Evolutionary conservation across 2,329 filamentous ascomycete species (phyloP).

Genomic region (Cladosporium sp.): DNA sequence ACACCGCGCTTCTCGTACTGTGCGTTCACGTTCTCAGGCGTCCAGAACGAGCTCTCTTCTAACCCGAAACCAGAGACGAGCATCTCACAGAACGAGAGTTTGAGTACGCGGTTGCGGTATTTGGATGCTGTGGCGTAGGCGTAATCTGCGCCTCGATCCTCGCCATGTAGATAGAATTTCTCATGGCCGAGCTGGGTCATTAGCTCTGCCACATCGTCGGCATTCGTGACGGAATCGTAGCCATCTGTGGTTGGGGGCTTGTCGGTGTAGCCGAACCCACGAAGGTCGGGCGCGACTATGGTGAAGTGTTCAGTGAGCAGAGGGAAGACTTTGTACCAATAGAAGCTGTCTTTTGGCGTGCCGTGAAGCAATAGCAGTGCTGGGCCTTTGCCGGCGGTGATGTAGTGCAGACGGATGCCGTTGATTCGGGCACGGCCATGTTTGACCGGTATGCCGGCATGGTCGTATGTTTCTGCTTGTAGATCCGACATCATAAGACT

Average conservation of each 20-base stretch:
- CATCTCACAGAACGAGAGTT: slow-evolving; percentile 32
- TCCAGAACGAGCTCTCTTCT: slow-evolving; percentile 31
- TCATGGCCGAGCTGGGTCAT: slow-evolving; percentile 33
- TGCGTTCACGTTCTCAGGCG: slow-evolving; percentile 28
- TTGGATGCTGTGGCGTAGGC: slow-evolving; percentile 32
- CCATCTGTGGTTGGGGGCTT: slow-evolving; percentile 36
- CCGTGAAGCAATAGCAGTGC: slow-evolving; percentile 29
- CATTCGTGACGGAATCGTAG: slow-evolving; percentile 35
- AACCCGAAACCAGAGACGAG: slow-evolving; percentile 29
- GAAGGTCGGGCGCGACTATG: slow-evolving; percentile 34
- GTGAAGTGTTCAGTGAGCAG: slow-evolving; percentile 34
- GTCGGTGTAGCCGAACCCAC: slow-evolving; percentile 37
- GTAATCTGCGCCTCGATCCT: slow-evolving; percentile 34
- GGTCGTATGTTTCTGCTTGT: slow-evolving; percentile 30
- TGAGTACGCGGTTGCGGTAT: slow-evolving; percentile 30
- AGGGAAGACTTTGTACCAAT: slow-evolving; percentile 35
- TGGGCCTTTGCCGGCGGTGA: slow-evolving; percentile 28
- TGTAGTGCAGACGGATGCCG: slow-evolving; percentile 32
- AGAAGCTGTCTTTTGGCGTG: slow-evolving; percentile 32
- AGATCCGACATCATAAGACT: slow-evolving; percentile 4
- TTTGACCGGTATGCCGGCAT: slow-evolving; percentile 23
- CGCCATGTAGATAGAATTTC: slow-evolving; percentile 32
- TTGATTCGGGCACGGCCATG: slow-evolving; percentile 30
- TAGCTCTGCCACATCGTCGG: slow-evolving; percentile 32
- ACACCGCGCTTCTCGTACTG: slow-evolving; percentile 31